Evolutionary conservation across 768 basidiomycete species (phyloP).

Genomic region (Dacryopinax spathularia): DNA sequence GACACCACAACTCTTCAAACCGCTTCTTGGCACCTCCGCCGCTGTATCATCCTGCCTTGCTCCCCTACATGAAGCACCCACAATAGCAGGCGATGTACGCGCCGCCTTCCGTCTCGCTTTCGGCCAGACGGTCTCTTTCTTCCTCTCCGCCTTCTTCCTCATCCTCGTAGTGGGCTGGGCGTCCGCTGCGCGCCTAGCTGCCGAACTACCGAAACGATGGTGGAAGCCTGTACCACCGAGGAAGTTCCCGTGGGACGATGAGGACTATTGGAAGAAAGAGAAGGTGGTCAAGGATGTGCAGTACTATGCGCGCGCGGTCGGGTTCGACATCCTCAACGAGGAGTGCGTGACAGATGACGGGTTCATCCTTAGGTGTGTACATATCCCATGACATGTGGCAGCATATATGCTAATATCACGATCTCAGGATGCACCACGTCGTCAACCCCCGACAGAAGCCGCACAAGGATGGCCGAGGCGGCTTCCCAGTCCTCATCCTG

Average conservation of each 20-base stretch:
- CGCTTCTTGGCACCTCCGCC: not conserved
- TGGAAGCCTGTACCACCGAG: slow-evolving; percentile 16
- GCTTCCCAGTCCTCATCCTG: slow-evolving; percentile 33
- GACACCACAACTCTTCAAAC: not conserved
- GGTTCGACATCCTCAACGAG: slow-evolving; percentile 33
- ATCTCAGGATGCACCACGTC: slow-evolving; percentile 23
- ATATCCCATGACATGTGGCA: not conserved
- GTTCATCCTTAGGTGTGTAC: slow-evolving; percentile 23
- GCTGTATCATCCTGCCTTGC: not conserved
- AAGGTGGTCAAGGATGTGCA: slow-evolving; percentile 28
- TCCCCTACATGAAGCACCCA: not conserved
- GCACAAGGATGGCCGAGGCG: slow-evolving; percentile 22
- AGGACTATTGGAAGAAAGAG: slow-evolving; percentile 26
- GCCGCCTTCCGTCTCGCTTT: slow-evolving; percentile 3
- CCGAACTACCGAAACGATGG: slow-evolving; percentile 11
- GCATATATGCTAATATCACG: not conserved
- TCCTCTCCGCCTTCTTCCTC: slow-evolving; percentile 29
- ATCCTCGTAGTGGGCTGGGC: slow-evolving; percentile 33
- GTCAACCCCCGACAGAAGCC: slow-evolving; percentile 24
- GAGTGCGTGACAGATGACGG: slow-evolving; percentile 35
- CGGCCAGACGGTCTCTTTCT: not conserved
- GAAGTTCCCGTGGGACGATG: slow-evolving; percentile 28
- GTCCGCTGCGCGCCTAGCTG: slow-evolving; percentile 12
- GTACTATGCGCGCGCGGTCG: slow-evolving; percentile 32
- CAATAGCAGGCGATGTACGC: not conserved